Conservation (phyloP, 176 grass and related monocot species). For the Carex parvula region DNA sequence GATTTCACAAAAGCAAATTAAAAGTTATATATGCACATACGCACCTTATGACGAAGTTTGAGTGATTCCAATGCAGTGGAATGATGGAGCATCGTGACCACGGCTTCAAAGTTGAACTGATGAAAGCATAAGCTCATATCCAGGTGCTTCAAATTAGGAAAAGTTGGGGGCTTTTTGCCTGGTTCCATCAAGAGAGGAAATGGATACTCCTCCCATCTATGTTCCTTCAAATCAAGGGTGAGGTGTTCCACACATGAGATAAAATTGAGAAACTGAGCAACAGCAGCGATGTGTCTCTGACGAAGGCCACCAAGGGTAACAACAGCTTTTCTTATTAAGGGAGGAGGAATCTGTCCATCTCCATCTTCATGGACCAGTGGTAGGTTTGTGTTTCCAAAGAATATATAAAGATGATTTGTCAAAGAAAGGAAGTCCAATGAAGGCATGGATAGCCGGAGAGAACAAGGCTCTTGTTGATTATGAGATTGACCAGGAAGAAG, state of each 20-base stretch:
- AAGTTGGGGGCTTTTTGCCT: background rate
- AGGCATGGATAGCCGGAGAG: background rate
- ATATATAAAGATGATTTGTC: no score
- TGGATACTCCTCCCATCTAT: background rate
- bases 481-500: no score
- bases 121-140: background rate
- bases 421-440: background rate
- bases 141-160: constrained; percentile 14
- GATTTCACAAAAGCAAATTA: no score
- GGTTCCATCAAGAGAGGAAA: background rate
- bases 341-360: background rate
- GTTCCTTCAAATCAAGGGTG: background rate
- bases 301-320: background rate
- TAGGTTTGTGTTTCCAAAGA: background rate
- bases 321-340: background rate
- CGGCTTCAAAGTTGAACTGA: background rate
- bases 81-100: background rate
- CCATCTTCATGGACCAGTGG: background rate
- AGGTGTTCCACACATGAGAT: background rate
- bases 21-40: background rate
- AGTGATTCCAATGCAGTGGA: constrained; percentile 16
- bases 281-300: background rate
- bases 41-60: constrained; percentile 7
- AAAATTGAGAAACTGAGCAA: background rate
- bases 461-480: no score